Conservation (phyloP, 2,329 filamentous ascomycete species). For the Bisporella sp. region DNA sequence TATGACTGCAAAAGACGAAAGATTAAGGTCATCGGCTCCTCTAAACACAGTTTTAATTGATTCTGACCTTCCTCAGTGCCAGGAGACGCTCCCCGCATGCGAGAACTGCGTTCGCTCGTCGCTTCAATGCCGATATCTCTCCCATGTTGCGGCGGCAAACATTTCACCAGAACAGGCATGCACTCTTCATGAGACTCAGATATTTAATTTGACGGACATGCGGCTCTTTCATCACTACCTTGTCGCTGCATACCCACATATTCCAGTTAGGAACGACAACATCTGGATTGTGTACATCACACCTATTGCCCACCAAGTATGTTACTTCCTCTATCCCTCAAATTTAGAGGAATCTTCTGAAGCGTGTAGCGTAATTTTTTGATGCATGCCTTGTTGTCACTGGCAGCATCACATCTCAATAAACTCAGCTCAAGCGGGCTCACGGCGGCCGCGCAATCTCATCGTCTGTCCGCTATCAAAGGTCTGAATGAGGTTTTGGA, state of each 20-base stretch:
- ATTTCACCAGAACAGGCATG: slow-evolving; percentile 23
- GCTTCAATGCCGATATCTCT: slow-evolving; percentile 56
- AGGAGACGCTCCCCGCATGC: slow-evolving; percentile 57
- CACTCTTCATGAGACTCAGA: slow-evolving; percentile 38
- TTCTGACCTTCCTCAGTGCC: slow-evolving; percentile 39
- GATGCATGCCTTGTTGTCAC: slow-evolving; percentile 64
- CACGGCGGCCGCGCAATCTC: slow-evolving; percentile 46
- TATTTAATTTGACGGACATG: slow-evolving; percentile 58
- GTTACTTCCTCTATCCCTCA: slow-evolving; percentile 15
- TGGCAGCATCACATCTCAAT: slow-evolving; percentile 59
- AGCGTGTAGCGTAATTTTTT: slow-evolving; percentile 50
- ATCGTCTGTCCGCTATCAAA: slow-evolving; percentile 58
- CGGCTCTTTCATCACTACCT: slow-evolving; percentile 63
- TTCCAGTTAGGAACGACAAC: slow-evolving; percentile 57
- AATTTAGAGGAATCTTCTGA: background rate
- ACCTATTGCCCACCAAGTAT: slow-evolving; percentile 57
- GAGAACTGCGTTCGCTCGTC: slow-evolving; percentile 57
- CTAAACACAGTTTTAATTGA: background rate
- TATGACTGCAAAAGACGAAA: background rate
- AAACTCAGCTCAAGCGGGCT: slow-evolving; percentile 34
- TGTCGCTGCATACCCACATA: slow-evolving; percentile 52
- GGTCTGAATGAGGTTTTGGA: slow-evolving; percentile 50
- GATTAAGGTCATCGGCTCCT: background rate
- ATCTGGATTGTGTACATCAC: slow-evolving; percentile 63
- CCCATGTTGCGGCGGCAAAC: slow-evolving; percentile 32